Percentiles rank a stretch among this genome's conserved stretches.
Evolutionary conservation across 2,329 filamentous ascomycete genomes (phyloP).

Genomic region (Aspergillus eucalypticola): DNA sequence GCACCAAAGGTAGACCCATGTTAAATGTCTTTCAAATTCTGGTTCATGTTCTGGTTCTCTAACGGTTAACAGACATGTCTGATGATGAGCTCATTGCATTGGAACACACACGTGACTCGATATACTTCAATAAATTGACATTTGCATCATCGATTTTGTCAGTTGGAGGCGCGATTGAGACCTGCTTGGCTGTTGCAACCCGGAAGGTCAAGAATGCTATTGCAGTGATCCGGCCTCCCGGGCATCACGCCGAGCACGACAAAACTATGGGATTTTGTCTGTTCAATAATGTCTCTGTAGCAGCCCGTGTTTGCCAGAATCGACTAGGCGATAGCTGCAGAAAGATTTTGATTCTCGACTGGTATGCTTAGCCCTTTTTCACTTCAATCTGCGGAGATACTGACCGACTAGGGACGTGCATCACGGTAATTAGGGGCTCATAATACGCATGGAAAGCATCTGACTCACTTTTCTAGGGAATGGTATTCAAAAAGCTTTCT

Average conservation of each 20-base stretch:
- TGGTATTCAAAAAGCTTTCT: slow-evolving; percentile 94
- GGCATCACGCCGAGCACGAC: slow-evolving; percentile 88
- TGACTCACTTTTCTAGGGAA: slow-evolving; percentile 63
- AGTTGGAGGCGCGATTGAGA: slow-evolving; percentile 91
- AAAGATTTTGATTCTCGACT: slow-evolving; percentile 91
- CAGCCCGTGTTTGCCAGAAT: slow-evolving; percentile 80
- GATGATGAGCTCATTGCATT: slow-evolving; percentile 67
- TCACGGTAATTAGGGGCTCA: slow-evolving; percentile 50
- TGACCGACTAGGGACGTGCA: slow-evolving; percentile 61
- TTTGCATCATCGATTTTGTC: slow-evolving; percentile 80
- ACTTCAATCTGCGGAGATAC: slow-evolving; percentile 8
- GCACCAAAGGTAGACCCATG: slow-evolving; percentile 46
- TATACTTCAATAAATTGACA: slow-evolving; percentile 81
- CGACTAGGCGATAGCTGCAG: slow-evolving; percentile 78
- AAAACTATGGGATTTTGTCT: slow-evolving; percentile 91
- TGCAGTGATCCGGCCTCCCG: slow-evolving; percentile 90
- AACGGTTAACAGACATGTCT: slow-evolving; percentile 44
- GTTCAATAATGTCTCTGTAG: slow-evolving; percentile 96
- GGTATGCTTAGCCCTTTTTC: slow-evolving; percentile 60
- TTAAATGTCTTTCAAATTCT: neutral
- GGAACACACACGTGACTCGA: slow-evolving; percentile 70
- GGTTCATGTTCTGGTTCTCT: slow-evolving; percentile 10
- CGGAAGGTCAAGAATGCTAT: slow-evolving; percentile 90
- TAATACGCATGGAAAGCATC: neutral
- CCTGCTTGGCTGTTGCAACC: slow-evolving; percentile 83